phyloP scores from a whole-genome alignment of 306 rosid species.

The Luffa aegyptiaca region DNA sequence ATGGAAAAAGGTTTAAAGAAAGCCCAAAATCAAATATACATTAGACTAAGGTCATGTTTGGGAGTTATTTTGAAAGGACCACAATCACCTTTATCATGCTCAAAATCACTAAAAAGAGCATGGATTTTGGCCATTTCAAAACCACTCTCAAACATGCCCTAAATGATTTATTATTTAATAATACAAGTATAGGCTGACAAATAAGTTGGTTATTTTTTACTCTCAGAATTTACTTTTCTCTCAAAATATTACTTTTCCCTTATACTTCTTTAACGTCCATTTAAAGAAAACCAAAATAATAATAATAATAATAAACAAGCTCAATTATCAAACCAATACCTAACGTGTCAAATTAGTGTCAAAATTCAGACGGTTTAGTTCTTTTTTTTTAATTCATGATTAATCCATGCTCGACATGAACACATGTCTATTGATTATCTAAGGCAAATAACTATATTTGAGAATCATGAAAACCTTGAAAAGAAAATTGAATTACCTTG shows the following conservation, averaged over 20 bases:
- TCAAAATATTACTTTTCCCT: neutral
- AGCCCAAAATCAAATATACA: neutral
- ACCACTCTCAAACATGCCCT: no score
- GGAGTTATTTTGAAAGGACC: no score
- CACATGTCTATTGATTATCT: neutral
- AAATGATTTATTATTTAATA: neutral
- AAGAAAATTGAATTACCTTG: constrained; percentile 48
- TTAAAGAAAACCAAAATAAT: neutral
- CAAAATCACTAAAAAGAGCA: no score
- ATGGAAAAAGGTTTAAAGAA: neutral
- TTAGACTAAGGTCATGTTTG: no score
- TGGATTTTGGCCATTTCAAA: no score
- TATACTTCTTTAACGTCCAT: neutral
- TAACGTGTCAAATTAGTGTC: neutral
- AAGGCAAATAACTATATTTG: neutral
- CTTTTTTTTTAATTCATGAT: neutral
- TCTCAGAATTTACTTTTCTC: neutral
- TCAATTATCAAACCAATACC: neutral
- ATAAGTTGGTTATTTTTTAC: neutral
- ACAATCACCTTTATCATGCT: no score
- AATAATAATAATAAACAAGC: neutral
- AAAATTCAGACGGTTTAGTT: neutral
- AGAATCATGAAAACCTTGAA: neutral
- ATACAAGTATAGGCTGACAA: neutral
- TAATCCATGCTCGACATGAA: neutral